phyloP scores from a whole-genome alignment of 2,329 filamentous ascomycete species.

The Ophiosphaerella korrae region DNA sequence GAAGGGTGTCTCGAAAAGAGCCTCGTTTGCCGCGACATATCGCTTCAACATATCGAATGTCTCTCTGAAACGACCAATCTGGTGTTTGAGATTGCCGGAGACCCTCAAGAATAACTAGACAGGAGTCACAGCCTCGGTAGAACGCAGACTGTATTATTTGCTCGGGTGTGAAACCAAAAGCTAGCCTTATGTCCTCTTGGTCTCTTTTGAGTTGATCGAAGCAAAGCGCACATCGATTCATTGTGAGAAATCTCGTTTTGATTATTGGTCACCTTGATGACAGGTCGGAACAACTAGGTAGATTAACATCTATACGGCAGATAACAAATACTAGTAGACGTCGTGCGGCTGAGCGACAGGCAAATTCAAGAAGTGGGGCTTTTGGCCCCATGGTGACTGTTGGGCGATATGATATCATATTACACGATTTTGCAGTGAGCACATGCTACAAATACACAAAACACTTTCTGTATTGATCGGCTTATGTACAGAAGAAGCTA shows the following conservation, averaged over 20 bases:
- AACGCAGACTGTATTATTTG: constrained; percentile 10
- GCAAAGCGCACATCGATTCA: constrained; percentile 12
- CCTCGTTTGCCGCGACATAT: constrained; percentile 7
- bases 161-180: constrained; percentile 18
- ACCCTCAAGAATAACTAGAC: constrained; percentile 17
- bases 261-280: too few relatives aligned
- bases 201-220: constrained; percentile 11
- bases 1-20: constrained; percentile 7
- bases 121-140: constrained; percentile 11
- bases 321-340: too few relatives aligned
- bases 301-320: too few relatives aligned
- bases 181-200: constrained; percentile 9
- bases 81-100: constrained; percentile 15
- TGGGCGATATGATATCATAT: too few relatives aligned
- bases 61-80: constrained; percentile 10
- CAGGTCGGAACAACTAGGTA: too few relatives aligned
- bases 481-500: too few relatives aligned
- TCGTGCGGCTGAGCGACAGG: too few relatives aligned
- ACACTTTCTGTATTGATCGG: too few relatives aligned
- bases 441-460: too few relatives aligned
- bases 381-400: too few relatives aligned
- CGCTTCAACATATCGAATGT: constrained; percentile 14
- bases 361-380: too few relatives aligned
- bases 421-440: too few relatives aligned
- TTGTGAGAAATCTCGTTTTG: neutral